phyloP scores from a whole-genome alignment of 108 stramenopile species.

The Phaeodactylum tricornutum region DNA sequence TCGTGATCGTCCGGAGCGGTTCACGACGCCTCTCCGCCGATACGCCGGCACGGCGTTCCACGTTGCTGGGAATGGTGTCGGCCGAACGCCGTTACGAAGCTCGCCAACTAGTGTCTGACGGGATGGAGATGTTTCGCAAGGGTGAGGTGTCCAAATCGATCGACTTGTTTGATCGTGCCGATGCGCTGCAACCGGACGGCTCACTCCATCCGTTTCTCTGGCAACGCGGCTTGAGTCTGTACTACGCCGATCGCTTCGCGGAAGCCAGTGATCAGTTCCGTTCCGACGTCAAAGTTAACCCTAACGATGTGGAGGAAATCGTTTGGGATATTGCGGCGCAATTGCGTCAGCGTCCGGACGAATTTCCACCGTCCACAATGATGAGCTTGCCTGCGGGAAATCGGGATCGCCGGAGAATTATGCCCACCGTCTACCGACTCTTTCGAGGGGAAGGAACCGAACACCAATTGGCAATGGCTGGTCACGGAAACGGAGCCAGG shows the following conservation, averaged over 20 bases:
- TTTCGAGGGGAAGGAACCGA: slow-evolving; percentile 60
- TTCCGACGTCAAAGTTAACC: slow-evolving; percentile 36
- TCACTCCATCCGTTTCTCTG: slow-evolving; percentile 47
- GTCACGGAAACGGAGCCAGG: slow-evolving; percentile 19
- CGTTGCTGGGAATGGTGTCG: too few relatives aligned
- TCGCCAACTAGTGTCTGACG: slow-evolving; percentile 29
- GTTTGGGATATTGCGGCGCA: slow-evolving; percentile 74
- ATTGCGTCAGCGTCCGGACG: slow-evolving; percentile 18
- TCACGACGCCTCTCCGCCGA: too few relatives aligned
- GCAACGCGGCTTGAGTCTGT: slow-evolving; percentile 65
- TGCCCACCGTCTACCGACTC: slow-evolving; percentile 47
- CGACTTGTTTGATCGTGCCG: slow-evolving; percentile 34
- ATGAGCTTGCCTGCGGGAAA: slow-evolving; percentile 45
- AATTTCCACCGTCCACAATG: slow-evolving; percentile 22
- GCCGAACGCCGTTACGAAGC: too few relatives aligned
- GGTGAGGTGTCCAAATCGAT: slow-evolving; percentile 35
- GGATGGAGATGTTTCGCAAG: slow-evolving; percentile 47
- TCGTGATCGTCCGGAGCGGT: too few relatives aligned
- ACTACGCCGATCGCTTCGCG: slow-evolving; percentile 49
- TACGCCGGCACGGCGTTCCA: too few relatives aligned
- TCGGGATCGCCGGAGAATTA: slow-evolving; percentile 53
- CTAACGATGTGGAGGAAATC: slow-evolving; percentile 70
- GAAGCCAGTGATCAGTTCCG: slow-evolving; percentile 31
- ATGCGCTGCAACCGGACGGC: slow-evolving; percentile 12
- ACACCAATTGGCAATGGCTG: slow-evolving; percentile 39